A percentile compares a stretch with the other conserved stretches of the same genome.
phyloP scores from a whole-genome alignment of 2,329 filamentous ascomycete species.

The Raffaelea arxii region DNA sequence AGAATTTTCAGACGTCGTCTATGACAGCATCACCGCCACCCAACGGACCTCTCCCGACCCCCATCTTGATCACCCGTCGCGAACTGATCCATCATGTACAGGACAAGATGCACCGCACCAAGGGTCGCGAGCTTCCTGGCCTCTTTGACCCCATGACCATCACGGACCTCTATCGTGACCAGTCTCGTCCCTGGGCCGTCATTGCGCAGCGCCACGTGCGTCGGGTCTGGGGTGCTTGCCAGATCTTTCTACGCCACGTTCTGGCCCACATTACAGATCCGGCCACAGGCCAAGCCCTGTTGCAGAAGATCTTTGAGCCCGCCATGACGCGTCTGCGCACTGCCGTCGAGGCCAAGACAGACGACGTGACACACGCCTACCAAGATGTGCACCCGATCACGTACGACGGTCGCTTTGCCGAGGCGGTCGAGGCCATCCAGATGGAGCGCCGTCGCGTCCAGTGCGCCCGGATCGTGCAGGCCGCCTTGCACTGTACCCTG shows the following conservation, averaged over 20 bases:
- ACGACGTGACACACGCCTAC: constrained; percentile 19
- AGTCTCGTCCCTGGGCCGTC: constrained; percentile 21
- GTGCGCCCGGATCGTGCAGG: too few relatives aligned
- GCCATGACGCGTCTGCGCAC: constrained; percentile 13
- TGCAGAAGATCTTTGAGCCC: constrained; percentile 13
- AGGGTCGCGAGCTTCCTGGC: constrained; percentile 25
- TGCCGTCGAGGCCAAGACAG: constrained; percentile 15
- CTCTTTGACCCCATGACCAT: constrained; percentile 25
- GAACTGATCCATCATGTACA: constrained; percentile 17
- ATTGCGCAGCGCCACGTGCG: constrained; percentile 12
- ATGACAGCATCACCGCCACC: too few relatives aligned
- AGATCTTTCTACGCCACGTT: constrained; percentile 9
- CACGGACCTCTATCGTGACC: constrained; percentile 21
- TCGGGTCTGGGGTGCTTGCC: constrained; percentile 13
- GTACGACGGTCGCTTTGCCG: constrained; percentile 27
- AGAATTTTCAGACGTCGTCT: too few relatives aligned
- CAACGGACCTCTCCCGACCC: neutral
- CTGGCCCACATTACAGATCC: constrained; percentile 15
- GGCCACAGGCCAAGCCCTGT: constrained; percentile 12
- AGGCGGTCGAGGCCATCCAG: constrained; percentile 22
- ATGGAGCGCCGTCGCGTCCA: too few relatives aligned
- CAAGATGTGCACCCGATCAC: constrained; percentile 26
- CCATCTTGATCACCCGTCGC: constrained; percentile 8
- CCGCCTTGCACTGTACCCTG: too few relatives aligned
- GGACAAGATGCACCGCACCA: constrained; percentile 15